Evolutionary conservation across 176 grass and related monocot genomes (phyloP), one percentile per base, ranked within the genome.

Genomic region (Rhipidocladum racemiflorum): DNA sequence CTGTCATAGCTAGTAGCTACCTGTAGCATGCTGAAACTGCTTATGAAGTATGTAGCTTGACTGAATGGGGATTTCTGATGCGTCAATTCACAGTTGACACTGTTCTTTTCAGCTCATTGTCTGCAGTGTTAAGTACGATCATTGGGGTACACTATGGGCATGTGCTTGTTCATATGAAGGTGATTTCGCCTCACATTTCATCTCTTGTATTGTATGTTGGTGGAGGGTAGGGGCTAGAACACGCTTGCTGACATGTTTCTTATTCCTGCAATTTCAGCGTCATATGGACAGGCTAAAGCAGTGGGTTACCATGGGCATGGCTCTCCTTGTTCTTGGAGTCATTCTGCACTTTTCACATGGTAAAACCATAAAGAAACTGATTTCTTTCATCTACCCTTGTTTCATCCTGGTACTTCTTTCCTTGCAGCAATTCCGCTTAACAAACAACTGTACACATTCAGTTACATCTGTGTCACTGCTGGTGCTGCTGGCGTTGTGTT

Each of bases 271-370:
- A 42, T 42, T 78, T 25, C 70, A 97, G 92, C 71, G 70, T 25
- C 95, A 97, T 63, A 42, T 75, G 27, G 79, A 91, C 30, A 89
- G 95, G 84, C 92, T 97, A 69, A 94, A 84, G 78, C 92, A 91
- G 34, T 97, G 95, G 95, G 6, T 80, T 72, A 64, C 70, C 53
- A 81, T 94, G 80, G 95, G 92, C 32, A 13, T 87, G 38, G 44
- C 70, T 78, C 90, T 97, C 61, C 88, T 97, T 32, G 25, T 92
- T 74, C 65, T 97, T 36, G 92, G 92, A 80, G 68, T 97, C 55
- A 77, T 91, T 70, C 87, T 97, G 50, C 95, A 97, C 75, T 94
- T 97, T n/a, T 85, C 92, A 49, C 90, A 94, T 86, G 95, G 92
- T 97, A 80, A 68, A 24, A 25, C 13, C 53, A 62, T 55, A 40